phyloP scores from a whole-genome alignment of 306 rosid genomes.

The Medicago truncatula region MtrunA17r5.0-ANR NC_053042.1:32022501-32023000 shows the following conservation, averaged over 20 bases:
- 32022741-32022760: background rate
- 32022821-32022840: constrained; percentile 14
- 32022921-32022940: constrained; percentile 7
- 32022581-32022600: background rate
- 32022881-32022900: constrained; percentile 14
- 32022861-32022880: background rate
- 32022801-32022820: constrained; percentile 10
- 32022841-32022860: background rate
- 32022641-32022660: background rate
- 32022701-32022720: background rate
- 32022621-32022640: background rate
- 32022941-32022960: constrained; percentile 20
- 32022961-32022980: background rate
- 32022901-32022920: background rate
- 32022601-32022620: constrained; percentile 14
- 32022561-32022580: background rate
- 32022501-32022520: background rate
- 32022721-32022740: constrained; percentile 21
- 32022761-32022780: constrained; percentile 9
- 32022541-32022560: background rate
- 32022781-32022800: constrained; percentile 15
- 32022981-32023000: constrained; percentile 33
- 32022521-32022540: background rate
- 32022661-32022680: background rate
- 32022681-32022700: constrained; percentile 20